A percentile compares a stretch with the other conserved stretches of the same genome.
Evolutionary conservation across 169 alveolate species (phyloP).

Genomic region (Eimeria mitis): DNA sequence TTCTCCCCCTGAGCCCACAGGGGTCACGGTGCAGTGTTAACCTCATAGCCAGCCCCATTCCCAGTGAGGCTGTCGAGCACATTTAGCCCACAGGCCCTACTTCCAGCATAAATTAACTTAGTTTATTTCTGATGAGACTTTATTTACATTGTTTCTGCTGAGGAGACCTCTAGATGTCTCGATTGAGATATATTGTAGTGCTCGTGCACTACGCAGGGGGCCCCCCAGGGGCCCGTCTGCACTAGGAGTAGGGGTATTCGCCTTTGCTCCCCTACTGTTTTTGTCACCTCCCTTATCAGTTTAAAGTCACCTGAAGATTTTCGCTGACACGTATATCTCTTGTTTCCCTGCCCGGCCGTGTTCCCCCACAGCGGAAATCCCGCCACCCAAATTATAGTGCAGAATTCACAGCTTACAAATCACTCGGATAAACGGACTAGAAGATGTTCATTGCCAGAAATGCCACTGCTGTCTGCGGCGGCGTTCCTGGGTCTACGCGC

Average conservation of each 20-base stretch:
- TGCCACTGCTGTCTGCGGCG: constrained; percentile 4
- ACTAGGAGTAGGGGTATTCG: not conserved
- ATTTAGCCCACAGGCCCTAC: no score
- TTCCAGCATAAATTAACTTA: no score
- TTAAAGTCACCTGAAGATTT: not conserved
- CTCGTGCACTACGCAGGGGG: not conserved
- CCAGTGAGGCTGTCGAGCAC: no score
- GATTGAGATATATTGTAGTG: not conserved
- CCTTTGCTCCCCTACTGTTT: not conserved
- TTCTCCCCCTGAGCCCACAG: no score
- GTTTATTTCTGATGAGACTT: no score
- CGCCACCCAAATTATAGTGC: not conserved
- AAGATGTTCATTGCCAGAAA: constrained; percentile 23
- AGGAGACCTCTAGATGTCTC: no score
- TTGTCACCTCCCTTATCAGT: not conserved
- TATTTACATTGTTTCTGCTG: no score
- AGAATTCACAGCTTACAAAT: not conserved
- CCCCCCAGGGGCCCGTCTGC: not conserved
- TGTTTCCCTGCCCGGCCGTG: not conserved
- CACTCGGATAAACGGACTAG: not conserved
- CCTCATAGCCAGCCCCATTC: no score
- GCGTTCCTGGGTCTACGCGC: not conserved
- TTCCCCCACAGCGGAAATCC: not conserved
- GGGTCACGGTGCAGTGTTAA: no score
- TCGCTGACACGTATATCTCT: not conserved